Conservation (phyloP, 192 early-diverging fungal genomes). For the Coemansia sp. region DNA sequence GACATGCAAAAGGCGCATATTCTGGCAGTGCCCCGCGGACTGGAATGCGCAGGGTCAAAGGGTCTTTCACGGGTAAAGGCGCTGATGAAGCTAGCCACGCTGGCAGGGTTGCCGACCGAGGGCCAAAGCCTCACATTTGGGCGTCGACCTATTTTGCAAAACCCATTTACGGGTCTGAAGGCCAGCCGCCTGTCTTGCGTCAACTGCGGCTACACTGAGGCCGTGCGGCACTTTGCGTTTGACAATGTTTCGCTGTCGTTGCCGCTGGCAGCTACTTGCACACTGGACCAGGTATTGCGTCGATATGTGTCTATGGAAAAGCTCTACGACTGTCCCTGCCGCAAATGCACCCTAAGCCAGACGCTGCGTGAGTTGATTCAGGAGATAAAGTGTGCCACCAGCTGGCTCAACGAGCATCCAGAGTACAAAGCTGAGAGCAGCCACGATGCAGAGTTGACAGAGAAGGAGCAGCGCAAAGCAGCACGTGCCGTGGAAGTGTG, state of each 20-base stretch:
- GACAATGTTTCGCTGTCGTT: constrained; percentile 74
- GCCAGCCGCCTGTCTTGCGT: constrained; percentile 74
- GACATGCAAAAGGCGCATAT: constrained; percentile 24
- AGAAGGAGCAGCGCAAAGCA: constrained; percentile 11
- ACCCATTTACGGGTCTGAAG: constrained; percentile 74
- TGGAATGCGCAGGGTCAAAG: constrained; percentile 46
- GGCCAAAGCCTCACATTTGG: constrained; percentile 44
- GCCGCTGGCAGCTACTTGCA: constrained; percentile 52
- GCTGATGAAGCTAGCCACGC: constrained; percentile 37
- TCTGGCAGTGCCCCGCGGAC: constrained; percentile 38
- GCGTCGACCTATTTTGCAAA: constrained; percentile 48
- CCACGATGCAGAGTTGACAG: neutral
- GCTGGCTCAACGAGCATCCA: constrained; percentile 36
- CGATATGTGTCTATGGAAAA: constrained; percentile 45
- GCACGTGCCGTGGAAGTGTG: constrained; percentile 32
- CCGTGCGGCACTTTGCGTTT: constrained; percentile 76
- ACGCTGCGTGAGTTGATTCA: constrained; percentile 43
- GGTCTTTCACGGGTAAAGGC: constrained; percentile 45
- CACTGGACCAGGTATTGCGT: constrained; percentile 39
- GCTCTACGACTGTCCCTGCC: constrained; percentile 39
- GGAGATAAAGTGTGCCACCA: constrained; percentile 25
- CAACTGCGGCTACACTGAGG: constrained; percentile 76
- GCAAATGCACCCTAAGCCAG: constrained; percentile 49
- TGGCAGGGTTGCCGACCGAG: constrained; percentile 33
- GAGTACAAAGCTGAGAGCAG: constrained; percentile 14